Evolutionary conservation across 2,329 filamentous ascomycete species (phyloP).

Genomic region (Xylaria digitata): DNA sequence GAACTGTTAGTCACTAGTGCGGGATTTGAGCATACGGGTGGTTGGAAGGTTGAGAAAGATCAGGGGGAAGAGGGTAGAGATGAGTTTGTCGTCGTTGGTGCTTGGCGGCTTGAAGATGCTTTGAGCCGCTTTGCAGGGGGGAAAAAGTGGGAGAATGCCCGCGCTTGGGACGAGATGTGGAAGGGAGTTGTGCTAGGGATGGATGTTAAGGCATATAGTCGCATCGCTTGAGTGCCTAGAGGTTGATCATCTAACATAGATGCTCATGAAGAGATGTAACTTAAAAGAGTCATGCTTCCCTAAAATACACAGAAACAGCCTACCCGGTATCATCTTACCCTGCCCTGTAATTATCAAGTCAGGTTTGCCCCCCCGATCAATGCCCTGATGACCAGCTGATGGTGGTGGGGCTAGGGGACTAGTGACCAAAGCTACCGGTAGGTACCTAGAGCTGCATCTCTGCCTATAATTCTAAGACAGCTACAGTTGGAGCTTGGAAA

Average conservation of each 20-base stretch:
- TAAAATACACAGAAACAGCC: too few species aligned
- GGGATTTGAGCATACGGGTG: slow-evolving; percentile 32
- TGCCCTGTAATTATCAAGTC: too few species aligned
- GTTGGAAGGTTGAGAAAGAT: slow-evolving; percentile 43
- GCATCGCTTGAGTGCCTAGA: slow-evolving; percentile 21
- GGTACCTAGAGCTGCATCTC: neutral
- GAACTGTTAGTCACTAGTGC: neutral
- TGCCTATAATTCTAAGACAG: neutral
- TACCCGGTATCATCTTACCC: too few species aligned
- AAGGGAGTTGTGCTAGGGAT: slow-evolving; percentile 19
- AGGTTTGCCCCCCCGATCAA: too few species aligned
- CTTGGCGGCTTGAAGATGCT: slow-evolving; percentile 30
- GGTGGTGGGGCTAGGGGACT: too few species aligned
- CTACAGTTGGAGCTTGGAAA: slow-evolving; percentile 1
- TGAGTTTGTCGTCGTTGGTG: slow-evolving; percentile 39
- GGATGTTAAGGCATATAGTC: slow-evolving; percentile 33
- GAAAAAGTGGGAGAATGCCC: slow-evolving; percentile 7
- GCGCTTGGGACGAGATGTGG: slow-evolving; percentile 30
- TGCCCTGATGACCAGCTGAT: too few species aligned
- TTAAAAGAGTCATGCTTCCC: too few species aligned
- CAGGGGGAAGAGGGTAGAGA: slow-evolving; percentile 33
- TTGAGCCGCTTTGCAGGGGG: slow-evolving; percentile 19
- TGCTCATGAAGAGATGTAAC: too few species aligned
- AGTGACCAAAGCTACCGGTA: neutral
- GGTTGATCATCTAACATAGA: too few species aligned